Conservation (phyloP, 2,329 filamentous ascomycete species). For the Stagonosporopsis rhizophila region DNA sequence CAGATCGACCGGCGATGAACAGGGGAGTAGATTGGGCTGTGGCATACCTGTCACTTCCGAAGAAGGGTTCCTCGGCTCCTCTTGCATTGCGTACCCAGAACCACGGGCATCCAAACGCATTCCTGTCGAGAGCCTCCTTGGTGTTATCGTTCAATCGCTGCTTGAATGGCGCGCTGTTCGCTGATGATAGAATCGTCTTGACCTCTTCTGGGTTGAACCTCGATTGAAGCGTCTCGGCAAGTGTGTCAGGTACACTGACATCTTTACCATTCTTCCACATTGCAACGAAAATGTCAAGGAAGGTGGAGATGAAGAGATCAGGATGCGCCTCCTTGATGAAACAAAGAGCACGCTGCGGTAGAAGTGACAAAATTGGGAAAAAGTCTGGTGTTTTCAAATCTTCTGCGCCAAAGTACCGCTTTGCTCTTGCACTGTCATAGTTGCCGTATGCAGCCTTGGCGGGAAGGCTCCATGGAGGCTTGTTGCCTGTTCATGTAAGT, state of each 20-base stretch:
- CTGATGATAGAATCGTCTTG: slow-evolving; percentile 61
- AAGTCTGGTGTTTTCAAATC: slow-evolving; percentile 55
- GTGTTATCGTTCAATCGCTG: slow-evolving; percentile 65
- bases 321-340: slow-evolving; percentile 69
- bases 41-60: slow-evolving; percentile 73
- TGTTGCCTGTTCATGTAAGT: slow-evolving; percentile 64
- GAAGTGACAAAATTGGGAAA: slow-evolving; percentile 63
- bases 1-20: slow-evolving; percentile 7
- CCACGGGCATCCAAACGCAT: slow-evolving; percentile 82
- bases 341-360: slow-evolving; percentile 70
- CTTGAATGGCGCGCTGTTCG: slow-evolving; percentile 59
- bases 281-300: slow-evolving; percentile 63
- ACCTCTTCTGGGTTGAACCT: slow-evolving; percentile 63
- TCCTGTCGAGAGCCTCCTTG: slow-evolving; percentile 65
- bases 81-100: slow-evolving; percentile 68
- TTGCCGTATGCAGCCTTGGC: slow-evolving; percentile 69
- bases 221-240: slow-evolving; percentile 53
- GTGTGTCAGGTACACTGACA: slow-evolving; percentile 64
- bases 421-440: slow-evolving; percentile 59
- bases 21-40: slow-evolving; percentile 1
- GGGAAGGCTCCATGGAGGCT: slow-evolving; percentile 74
- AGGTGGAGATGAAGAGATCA: slow-evolving; percentile 57
- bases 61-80: slow-evolving; percentile 72
- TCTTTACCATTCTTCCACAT: slow-evolving; percentile 70
- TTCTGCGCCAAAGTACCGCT: slow-evolving; percentile 58